Conservation (phyloP, 805 yeast genomes). For the Jamesozyma lodderae region DNA sequence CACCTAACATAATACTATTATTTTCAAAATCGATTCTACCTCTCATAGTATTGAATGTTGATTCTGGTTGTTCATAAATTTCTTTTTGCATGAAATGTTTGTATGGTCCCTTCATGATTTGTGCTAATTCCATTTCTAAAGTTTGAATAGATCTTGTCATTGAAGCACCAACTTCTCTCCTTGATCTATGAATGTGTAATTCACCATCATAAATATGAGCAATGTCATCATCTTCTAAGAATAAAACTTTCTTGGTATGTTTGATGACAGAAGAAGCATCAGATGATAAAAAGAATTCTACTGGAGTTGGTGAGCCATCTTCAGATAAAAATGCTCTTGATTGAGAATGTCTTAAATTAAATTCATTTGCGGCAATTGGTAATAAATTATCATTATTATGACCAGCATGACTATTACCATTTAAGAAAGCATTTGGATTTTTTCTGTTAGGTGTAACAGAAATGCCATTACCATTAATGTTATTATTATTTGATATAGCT, state of each 20-base stretch:
- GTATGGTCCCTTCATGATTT: slow-evolving; percentile 96
- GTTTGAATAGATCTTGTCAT: slow-evolving; percentile 94
- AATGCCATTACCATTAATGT: background rate
- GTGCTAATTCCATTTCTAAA: slow-evolving; percentile 90
- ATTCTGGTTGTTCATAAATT: slow-evolving; percentile 97
- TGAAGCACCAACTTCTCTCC: slow-evolving; percentile 79
- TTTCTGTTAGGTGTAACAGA: slow-evolving; percentile 5
- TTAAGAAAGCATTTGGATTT: slow-evolving; percentile 7
- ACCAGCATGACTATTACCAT: slow-evolving; percentile 1
- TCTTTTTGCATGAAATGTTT: slow-evolving; percentile 98
- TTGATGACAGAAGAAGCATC: slow-evolving; percentile 96
- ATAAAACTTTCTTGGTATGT: slow-evolving; percentile 94
- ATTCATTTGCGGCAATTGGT: slow-evolving; percentile 49
- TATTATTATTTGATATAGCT: slow-evolving; percentile 1
- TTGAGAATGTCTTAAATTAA: slow-evolving; percentile 71
- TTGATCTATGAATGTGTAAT: slow-evolving; percentile 94
- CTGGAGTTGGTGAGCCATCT: slow-evolving; percentile 85
- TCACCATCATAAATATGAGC: slow-evolving; percentile 98
- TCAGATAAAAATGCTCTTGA: slow-evolving; percentile 95
- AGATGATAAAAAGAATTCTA: slow-evolving; percentile 91
- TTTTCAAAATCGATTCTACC: slow-evolving; percentile 93
- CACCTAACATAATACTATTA: slow-evolving; percentile 74
- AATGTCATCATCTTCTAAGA: slow-evolving; percentile 95
- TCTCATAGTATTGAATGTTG: slow-evolving; percentile 97
- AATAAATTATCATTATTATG: slow-evolving; percentile 25